These are phyloP conservation scores for Sporothrix dimorphospora DNA, from an alignment of 2,329 filamentous ascomycete species.

Conservation along the genomic window DNA sequence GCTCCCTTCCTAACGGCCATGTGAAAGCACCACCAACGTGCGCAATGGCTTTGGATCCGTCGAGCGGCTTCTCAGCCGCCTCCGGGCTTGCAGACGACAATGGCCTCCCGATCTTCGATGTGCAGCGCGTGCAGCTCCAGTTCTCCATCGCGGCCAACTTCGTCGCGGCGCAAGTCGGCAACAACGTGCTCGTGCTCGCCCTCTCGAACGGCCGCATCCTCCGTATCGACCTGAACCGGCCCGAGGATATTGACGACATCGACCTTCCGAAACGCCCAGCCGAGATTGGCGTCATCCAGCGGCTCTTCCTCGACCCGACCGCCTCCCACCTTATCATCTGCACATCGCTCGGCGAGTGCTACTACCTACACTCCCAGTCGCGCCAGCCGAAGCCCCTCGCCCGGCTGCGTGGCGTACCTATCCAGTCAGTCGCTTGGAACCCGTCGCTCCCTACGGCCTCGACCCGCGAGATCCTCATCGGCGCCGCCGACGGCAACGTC, in stretches of 20 bases:
- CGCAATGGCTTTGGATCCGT: conserved; percentile 67
- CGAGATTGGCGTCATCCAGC: conserved; percentile 88
- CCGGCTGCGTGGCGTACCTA: conserved; percentile 79
- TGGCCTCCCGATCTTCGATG: conserved; percentile 87
- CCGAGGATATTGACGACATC: conserved; percentile 97
- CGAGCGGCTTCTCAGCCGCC: conserved; percentile 70
- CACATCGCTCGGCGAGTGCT: conserved; percentile 92
- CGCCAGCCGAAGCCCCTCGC: conserved; percentile 82
- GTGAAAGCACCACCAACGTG: conserved; percentile 19
- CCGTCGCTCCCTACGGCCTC: conserved; percentile 89
- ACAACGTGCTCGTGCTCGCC: conserved; percentile 92
- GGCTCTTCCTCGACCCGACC: conserved; percentile 96
- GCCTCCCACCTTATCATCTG: conserved; percentile 92
- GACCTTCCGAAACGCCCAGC: conserved; percentile 92
- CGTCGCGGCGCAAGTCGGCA: conserved; percentile 93
- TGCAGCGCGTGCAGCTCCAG: conserved; percentile 88
- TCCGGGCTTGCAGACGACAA: conserved; percentile 54
- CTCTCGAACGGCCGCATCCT: conserved; percentile 90
- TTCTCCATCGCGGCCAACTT: conserved; percentile 96
- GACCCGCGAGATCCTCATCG: conserved; percentile 90
- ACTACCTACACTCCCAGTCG: conserved; percentile 95
- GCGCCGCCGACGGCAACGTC: conserved; percentile 89
- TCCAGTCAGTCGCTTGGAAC: conserved; percentile 94
- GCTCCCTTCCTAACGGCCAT: conserved; percentile 19
- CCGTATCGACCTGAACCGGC: conserved; percentile 89